A percentile compares a stretch with the other conserved stretches of the same genome.
phyloP scores from a whole-genome alignment of 2,329 filamentous ascomycete genomes.

The Clonostachys rosea region DNA sequence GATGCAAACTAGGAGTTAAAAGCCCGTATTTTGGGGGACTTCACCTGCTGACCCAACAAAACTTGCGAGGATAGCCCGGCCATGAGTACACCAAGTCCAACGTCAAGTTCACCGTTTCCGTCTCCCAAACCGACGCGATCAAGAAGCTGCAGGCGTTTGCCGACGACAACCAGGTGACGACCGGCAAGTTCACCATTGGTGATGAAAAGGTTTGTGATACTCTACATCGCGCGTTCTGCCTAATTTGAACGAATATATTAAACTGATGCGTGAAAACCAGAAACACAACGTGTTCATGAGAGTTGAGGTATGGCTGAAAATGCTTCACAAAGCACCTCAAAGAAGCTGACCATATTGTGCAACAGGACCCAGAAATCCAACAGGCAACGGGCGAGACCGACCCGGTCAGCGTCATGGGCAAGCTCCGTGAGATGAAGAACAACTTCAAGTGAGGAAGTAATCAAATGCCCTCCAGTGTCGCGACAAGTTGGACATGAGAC shows the following conservation, averaged over 20 bases:
- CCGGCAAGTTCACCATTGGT: conserved; percentile 93
- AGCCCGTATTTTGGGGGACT: neutral
- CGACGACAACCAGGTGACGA: conserved; percentile 77
- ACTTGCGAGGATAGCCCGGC: conserved; percentile 57
- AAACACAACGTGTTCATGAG: conserved; percentile 97
- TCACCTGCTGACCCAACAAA: neutral
- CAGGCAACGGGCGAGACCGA: conserved; percentile 78
- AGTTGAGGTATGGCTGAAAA: conserved; percentile 54
- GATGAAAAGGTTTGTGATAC: conserved; percentile 77
- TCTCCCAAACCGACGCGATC: conserved; percentile 70
- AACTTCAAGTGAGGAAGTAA: conserved; percentile 51
- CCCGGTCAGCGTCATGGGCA: conserved; percentile 78
- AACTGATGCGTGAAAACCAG: conserved; percentile 31
- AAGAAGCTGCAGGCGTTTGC: conserved; percentile 75
- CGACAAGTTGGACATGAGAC: too few species aligned
- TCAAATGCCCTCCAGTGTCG: neutral
- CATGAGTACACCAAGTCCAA: conserved; percentile 99
- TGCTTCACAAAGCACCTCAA: neutral
- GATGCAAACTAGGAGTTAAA: neutral
- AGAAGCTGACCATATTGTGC: neutral
- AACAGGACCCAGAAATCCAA: conserved; percentile 75
- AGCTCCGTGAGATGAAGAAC: conserved; percentile 89
- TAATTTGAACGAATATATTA: neutral
- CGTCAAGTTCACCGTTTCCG: conserved; percentile 78
- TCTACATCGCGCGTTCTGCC: neutral